phyloP scores from a whole-genome alignment of 345 rosid genomes.

The Citrus cavaleriei region DNA sequence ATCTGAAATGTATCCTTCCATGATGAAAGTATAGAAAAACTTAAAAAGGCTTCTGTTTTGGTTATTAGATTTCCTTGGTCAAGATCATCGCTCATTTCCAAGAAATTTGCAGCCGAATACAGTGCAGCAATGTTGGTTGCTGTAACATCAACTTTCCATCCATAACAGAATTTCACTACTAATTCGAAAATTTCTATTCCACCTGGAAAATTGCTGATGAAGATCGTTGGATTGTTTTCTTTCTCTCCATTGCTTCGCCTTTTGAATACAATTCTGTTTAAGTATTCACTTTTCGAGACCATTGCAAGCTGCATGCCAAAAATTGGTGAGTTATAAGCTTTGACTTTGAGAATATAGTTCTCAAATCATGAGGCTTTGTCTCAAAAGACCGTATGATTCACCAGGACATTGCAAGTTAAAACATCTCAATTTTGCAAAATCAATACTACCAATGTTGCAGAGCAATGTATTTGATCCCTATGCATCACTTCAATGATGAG shows the following conservation, averaged over 20 bases:
- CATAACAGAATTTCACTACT: constrained; percentile 51
- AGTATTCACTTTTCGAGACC: constrained; percentile 51
- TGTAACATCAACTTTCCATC: constrained; percentile 43
- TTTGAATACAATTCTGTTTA: constrained; percentile 42
- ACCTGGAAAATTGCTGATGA: constrained; percentile 41
- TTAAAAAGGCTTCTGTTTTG: constrained; percentile 37
- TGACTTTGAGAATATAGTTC: neutral
- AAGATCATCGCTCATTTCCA: constrained; percentile 55
- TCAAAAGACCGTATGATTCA: neutral
- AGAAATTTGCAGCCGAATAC: constrained; percentile 46
- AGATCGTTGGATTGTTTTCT: constrained; percentile 16
- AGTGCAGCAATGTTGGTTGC: constrained; percentile 42
- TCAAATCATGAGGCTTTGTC: neutral
- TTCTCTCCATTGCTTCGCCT: constrained; percentile 19
- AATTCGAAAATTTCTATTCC: constrained; percentile 38
- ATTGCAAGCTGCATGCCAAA: constrained; percentile 40
- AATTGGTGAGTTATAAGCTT: neutral
- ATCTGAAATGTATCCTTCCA: constrained; percentile 46
- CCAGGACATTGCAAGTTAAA: neutral
- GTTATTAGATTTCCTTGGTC: constrained; percentile 40
- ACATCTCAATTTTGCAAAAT: neutral
- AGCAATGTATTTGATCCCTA: neutral
- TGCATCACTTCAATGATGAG: neutral
- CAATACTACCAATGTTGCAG: neutral
- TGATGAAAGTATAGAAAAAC: constrained; percentile 35